Base-by-base conservation (phyloP, 805 yeast species). In the Ascoidea tarda region DNA sequence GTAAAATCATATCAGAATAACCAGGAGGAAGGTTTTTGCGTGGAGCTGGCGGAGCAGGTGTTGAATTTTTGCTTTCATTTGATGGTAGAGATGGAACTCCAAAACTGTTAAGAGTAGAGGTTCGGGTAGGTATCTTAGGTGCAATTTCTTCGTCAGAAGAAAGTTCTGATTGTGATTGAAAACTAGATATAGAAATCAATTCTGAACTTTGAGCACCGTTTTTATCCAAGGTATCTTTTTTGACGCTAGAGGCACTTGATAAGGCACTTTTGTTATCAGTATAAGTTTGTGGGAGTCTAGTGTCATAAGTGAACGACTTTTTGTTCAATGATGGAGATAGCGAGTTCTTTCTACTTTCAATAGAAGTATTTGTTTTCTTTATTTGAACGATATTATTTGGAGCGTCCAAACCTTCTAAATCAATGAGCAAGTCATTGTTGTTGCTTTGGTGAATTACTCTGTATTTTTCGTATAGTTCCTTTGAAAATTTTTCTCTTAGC, bases 401-500 rank as follows among this genome's bases (percentile, higher is more conserved):
- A 57, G 50, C 50, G 47, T 58, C 54, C 10, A 53, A 53, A 46
- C 62, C 54, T n/a, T 61, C 50, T 8, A 64, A 54, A 4, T 60
- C 50, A 2, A 57, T 51, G 44, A 58, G 60, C 14, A 58, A 50
- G 21, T 63, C 68, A 33, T 64, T 62, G 1, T 46, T 46, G 10
- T 8, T 46, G 16, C 16, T n/a, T 31, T 66, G 62, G 52, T 69
- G 68, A 4, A 59, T 54, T 1, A 59, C 62, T 50, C 82, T 78
- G 56, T 78, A 80, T 50, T 71, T 75, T 45, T 76, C 75, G 60
- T 86, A 84, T 45, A 91, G 66, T 51, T 79, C 75, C 47, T 74
- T 71, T 16, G 80, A 70, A 53, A 90, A 66, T 47, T 69, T 67
- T 50, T 74, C 71, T 63, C 79, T 86, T 45, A 73, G 67, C 8